A percentile compares a stretch with the other conserved stretches of the same genome.
Evolutionary conservation across 2,329 filamentous ascomycete genomes (phyloP).

Genomic region (Monosporascus sp.): DNA sequence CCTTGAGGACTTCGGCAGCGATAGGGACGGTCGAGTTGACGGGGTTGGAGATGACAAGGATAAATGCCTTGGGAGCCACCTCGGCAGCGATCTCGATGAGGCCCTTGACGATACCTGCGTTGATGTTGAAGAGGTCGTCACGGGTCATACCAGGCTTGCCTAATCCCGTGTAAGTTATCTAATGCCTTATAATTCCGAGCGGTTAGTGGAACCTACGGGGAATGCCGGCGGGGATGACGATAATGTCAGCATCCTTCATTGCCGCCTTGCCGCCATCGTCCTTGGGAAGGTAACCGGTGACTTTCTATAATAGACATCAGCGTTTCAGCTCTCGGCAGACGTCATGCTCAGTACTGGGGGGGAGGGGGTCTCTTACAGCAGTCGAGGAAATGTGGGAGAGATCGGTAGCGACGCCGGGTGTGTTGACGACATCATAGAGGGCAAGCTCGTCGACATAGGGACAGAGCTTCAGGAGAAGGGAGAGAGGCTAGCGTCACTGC

Average conservation of each 20-base stretch:
- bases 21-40: constrained; percentile 99
- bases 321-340: constrained; percentile 2
- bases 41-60: constrained; percentile 97
- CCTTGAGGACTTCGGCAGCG: constrained; percentile 93
- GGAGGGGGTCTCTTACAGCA: constrained; percentile 49
- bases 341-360: neutral
- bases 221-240: constrained; percentile 96
- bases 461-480: constrained; percentile 88
- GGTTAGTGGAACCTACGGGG: constrained; percentile 61
- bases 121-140: constrained; percentile 99
- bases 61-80: constrained; percentile 84
- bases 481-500: constrained; percentile 65
- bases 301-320: constrained; percentile 54
- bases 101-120: constrained; percentile 94
- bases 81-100: constrained; percentile 85
- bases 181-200: neutral
- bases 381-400: constrained; percentile 94
- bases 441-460: constrained; percentile 86
- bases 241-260: constrained; percentile 88
- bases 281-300: constrained; percentile 80
- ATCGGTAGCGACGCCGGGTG: constrained; percentile 90
- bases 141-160: constrained; percentile 99
- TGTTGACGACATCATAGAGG: constrained; percentile 99
- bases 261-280: constrained; percentile 81
- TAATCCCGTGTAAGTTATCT: constrained; percentile 34